Evolutionary conservation across 495 filamentous ascomycete species (phyloP).

Genomic region (Neurospora terricola): DNA sequence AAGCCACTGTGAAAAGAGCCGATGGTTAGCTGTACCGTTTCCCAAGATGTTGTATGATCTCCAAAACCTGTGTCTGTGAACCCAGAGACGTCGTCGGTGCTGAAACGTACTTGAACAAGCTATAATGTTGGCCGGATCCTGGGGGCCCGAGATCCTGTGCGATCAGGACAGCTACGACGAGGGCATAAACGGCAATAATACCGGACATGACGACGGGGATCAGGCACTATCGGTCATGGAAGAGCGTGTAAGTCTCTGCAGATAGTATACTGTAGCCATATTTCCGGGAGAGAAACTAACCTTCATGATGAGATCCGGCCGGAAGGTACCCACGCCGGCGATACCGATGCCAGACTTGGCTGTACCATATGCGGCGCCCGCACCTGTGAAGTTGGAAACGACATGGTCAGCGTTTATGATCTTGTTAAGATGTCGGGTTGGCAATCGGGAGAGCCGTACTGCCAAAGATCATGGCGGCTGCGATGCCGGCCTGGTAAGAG

Average conservation of each 20-base stretch:
- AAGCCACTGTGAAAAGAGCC: slow-evolving; percentile 50
- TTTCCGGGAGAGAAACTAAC: slow-evolving; percentile 27
- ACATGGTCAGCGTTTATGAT: slow-evolving; percentile 15
- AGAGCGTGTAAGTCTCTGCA: neutral
- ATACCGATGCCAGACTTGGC: slow-evolving; percentile 97
- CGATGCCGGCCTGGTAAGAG: slow-evolving; percentile 63
- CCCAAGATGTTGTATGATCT: neutral
- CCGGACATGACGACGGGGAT: slow-evolving; percentile 99
- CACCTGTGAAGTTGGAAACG: slow-evolving; percentile 41
- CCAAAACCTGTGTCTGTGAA: neutral
- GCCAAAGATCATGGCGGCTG: slow-evolving; percentile 90
- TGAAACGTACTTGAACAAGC: slow-evolving; percentile 66
- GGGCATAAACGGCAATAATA: slow-evolving; percentile 96
- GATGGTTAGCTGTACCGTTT: slow-evolving; percentile 11
- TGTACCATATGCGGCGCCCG: slow-evolving; percentile 93
- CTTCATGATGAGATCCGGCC: slow-evolving; percentile 98
- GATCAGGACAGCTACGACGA: slow-evolving; percentile 93
- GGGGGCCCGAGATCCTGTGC: slow-evolving; percentile 70
- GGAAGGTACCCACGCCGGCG: slow-evolving; percentile 82
- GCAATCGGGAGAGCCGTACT: slow-evolving; percentile 46
- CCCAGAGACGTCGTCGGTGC: neutral
- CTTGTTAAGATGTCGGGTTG: neutral
- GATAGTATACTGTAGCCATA: neutral
- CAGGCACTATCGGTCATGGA: slow-evolving; percentile 48
- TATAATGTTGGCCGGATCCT: slow-evolving; percentile 47